Conservation (phyloP, 495 filamentous ascomycete genomes). For the Neurospora terricola region DNA sequence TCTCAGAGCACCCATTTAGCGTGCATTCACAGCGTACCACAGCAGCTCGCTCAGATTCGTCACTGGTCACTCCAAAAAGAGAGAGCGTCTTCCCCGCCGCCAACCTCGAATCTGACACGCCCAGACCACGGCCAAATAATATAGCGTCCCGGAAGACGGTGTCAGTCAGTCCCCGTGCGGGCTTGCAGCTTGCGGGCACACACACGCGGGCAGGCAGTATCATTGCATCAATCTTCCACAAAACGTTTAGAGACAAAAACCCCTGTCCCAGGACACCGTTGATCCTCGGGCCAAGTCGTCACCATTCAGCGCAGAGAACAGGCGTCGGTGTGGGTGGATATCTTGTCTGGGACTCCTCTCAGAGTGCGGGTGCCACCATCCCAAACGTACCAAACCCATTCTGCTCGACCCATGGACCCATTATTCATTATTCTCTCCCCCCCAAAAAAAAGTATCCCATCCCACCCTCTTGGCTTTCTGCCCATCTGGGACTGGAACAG, state of each 20-base stretch:
- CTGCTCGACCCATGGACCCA: background rate
- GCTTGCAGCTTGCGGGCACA: background rate
- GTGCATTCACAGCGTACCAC: conserved; percentile 10
- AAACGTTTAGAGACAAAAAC: background rate
- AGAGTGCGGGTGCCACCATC: conserved; percentile 5
- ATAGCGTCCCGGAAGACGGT: background rate
- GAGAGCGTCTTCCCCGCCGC: conserved; percentile 2
- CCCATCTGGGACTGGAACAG: background rate
- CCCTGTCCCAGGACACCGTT: conserved; percentile 18
- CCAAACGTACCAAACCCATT: conserved; percentile 1
- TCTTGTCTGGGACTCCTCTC: background rate
- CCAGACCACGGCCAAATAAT: conserved; percentile 2
- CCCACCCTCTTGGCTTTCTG: conserved; percentile 7
- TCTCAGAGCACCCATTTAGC: conserved; percentile 9
- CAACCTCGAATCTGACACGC: conserved; percentile 7
- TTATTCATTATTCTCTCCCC: background rate
- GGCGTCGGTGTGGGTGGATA: conserved; percentile 13
- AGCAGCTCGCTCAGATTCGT: conserved; percentile 16
- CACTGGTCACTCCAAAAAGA: conserved; percentile 9
- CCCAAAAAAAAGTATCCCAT: background rate
- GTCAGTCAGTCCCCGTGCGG: conserved; percentile 13
- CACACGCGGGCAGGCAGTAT: background rate
- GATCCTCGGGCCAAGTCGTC: conserved; percentile 19
- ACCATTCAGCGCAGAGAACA: conserved; percentile 9
- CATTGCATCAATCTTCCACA: conserved; percentile 7